Evolutionary conservation across 306 rosid species (phyloP).

Genomic region (Glycine latifolia): DNA sequence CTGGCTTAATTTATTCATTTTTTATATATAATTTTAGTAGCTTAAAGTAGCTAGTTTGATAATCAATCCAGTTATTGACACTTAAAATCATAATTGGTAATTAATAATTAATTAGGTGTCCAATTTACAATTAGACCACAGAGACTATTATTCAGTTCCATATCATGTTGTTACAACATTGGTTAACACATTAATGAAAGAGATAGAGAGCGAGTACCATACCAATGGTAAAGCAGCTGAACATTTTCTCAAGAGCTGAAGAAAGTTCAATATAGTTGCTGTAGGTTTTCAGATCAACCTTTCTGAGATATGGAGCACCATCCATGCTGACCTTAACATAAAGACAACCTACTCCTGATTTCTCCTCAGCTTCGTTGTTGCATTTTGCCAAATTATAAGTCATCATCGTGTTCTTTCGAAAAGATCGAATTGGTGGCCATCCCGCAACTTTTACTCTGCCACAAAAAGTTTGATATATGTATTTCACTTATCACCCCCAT

Average conservation of each 20-base stretch:
- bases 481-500: neutral
- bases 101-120: neutral
- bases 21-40: neutral
- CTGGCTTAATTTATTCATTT: neutral
- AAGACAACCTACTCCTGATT: slow-evolving; percentile 30
- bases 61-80: neutral
- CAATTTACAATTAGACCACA: neutral
- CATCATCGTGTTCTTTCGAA: slow-evolving; percentile 31
- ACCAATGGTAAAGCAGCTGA: slow-evolving; percentile 30
- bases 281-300: slow-evolving; percentile 32
- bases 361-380: slow-evolving; percentile 6
- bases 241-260: slow-evolving; percentile 37
- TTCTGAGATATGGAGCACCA: slow-evolving; percentile 35
- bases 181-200: neutral
- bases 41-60: neutral
- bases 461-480: neutral
- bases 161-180: neutral
- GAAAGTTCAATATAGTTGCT: slow-evolving; percentile 12
- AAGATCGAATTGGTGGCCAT: slow-evolving; percentile 31
- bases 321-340: slow-evolving; percentile 33
- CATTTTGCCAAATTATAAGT: slow-evolving; percentile 11
- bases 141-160: neutral
- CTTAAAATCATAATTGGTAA: neutral
- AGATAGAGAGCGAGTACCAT: neutral
- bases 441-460: slow-evolving; percentile 30